Percentiles rank a stretch among this genome's conserved stretches.
Evolutionary conservation across 257 asterid species (phyloP).

Genomic region (Striga asiatica): DNA sequence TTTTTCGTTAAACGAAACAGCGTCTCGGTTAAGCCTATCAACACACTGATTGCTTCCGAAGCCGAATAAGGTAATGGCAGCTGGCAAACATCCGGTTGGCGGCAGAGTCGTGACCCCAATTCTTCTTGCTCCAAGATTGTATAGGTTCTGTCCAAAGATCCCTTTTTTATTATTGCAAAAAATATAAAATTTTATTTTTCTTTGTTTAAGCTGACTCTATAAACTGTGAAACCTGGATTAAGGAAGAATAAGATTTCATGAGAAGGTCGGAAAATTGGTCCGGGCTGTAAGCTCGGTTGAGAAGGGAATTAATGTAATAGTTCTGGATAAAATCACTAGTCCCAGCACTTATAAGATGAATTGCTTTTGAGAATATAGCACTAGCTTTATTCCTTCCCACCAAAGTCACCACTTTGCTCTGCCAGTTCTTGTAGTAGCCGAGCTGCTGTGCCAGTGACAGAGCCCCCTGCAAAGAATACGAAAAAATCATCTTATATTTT

Average conservation of each 20-base stretch:
- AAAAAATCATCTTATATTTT: no score
- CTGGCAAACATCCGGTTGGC: slow-evolving; percentile 84
- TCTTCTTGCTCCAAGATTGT: slow-evolving; percentile 56
- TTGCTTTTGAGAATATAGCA: slow-evolving; percentile 35
- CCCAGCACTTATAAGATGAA: slow-evolving; percentile 73
- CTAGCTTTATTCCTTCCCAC: slow-evolving; percentile 30
- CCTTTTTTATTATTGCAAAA: not conserved
- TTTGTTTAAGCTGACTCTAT: no score
- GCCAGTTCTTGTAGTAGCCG: slow-evolving; percentile 40
- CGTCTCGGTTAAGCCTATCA: slow-evolving; percentile 50
- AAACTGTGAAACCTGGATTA: slow-evolving; percentile 56
- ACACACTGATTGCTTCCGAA: slow-evolving; percentile 56
- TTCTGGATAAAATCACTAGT: slow-evolving; percentile 67
- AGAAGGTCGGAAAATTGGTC: slow-evolving; percentile 58
- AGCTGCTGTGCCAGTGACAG: slow-evolving; percentile 38
- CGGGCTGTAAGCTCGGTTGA: slow-evolving; percentile 32
- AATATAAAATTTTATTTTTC: no score
- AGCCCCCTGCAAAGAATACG: slow-evolving; percentile 40
- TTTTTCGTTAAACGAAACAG: slow-evolving; percentile 51
- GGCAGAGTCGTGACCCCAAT: slow-evolving; percentile 70
- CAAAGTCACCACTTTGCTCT: slow-evolving; percentile 36
- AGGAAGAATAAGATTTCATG: slow-evolving; percentile 39
- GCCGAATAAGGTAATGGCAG: slow-evolving; percentile 64
- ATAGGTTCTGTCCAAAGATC: slow-evolving; percentile 31
- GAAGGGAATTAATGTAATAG: slow-evolving; percentile 52